These are phyloP conservation scores for Chrysochromulina parva DNA, from an alignment of 78 protist species.

Conservation along the genomic window DNA sequence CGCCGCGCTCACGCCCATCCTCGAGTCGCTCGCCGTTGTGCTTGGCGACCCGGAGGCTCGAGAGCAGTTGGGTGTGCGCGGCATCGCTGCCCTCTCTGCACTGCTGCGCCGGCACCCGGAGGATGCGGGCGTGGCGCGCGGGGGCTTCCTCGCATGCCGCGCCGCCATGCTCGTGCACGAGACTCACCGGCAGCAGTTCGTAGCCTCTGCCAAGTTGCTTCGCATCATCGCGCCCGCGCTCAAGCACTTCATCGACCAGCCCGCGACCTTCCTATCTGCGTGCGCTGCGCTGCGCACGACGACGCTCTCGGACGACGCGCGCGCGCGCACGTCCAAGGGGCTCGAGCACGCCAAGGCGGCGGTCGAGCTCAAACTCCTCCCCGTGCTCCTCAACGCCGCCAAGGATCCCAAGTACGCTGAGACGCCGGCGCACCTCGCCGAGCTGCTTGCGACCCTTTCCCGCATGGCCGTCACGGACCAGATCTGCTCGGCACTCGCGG, in stretches of 20 bases:
- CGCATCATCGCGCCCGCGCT: not conserved
- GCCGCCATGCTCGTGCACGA: constrained; percentile 3
- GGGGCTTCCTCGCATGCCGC: not conserved
- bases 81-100: not conserved
- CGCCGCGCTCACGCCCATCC: not conserved
- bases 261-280: not conserved
- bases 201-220: not conserved
- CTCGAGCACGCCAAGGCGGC: constrained; percentile 28
- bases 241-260: not conserved
- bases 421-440: not conserved
- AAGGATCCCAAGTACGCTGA: not conserved
- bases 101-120: not conserved
- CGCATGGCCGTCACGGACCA: not conserved
- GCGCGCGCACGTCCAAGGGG: not conserved
- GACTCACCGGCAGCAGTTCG: not conserved
- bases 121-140: not conserved
- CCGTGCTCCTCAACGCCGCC: constrained; percentile 2
- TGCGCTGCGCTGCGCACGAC: constrained; percentile 26
- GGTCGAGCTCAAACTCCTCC: not conserved
- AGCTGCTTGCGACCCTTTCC: not conserved
- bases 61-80: not conserved
- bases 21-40: not conserved
- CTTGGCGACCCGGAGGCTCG: not conserved
- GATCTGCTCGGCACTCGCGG: not conserved
- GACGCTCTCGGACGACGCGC: constrained; percentile 39